phyloP scores from a whole-genome alignment of 495 filamentous ascomycete species.

The Talaromyces borbonicus region DNA sequence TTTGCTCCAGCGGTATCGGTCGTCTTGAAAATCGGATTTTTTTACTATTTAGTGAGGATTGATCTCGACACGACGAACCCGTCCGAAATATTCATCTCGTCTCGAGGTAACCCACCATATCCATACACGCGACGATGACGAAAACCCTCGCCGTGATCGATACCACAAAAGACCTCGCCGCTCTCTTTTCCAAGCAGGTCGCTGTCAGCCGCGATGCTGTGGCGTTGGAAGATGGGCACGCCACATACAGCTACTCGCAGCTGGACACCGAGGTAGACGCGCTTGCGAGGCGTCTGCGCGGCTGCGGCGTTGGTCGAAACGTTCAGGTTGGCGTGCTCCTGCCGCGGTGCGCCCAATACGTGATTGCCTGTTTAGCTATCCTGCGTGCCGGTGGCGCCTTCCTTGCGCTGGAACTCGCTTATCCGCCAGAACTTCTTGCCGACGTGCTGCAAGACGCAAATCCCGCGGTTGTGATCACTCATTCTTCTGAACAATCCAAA shows the following conservation, averaged over 20 bases:
- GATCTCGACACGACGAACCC: no score
- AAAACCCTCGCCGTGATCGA: conserved; percentile 43
- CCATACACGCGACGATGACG: no score
- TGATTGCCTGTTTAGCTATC: conserved; percentile 58
- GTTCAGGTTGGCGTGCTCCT: conserved; percentile 55
- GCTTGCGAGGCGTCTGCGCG: conserved; percentile 44
- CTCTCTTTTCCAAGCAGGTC: conserved; percentile 50
- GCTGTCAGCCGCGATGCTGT: conserved; percentile 46
- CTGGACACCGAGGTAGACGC: conserved; percentile 46
- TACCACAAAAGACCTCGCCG: conserved; percentile 49
- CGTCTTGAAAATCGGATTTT: no score
- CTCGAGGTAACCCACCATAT: no score
- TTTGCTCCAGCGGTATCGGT: no score
- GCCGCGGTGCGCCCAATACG: conserved; percentile 57
- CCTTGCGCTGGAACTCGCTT: conserved; percentile 58
- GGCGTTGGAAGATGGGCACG: conserved; percentile 49
- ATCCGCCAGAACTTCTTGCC: conserved; percentile 51
- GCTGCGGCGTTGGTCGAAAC: conserved; percentile 51
- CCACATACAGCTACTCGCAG: conserved; percentile 49
- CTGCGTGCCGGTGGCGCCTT: conserved; percentile 62
- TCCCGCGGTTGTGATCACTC: conserved; percentile 52
- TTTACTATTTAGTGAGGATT: no score
- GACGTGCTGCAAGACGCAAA: conserved; percentile 59
- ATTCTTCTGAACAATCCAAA: conserved; percentile 41
- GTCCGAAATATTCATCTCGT: no score